Conservation (phyloP, 2,329 filamentous ascomycete species). For the Alternaria sp. region DNA sequence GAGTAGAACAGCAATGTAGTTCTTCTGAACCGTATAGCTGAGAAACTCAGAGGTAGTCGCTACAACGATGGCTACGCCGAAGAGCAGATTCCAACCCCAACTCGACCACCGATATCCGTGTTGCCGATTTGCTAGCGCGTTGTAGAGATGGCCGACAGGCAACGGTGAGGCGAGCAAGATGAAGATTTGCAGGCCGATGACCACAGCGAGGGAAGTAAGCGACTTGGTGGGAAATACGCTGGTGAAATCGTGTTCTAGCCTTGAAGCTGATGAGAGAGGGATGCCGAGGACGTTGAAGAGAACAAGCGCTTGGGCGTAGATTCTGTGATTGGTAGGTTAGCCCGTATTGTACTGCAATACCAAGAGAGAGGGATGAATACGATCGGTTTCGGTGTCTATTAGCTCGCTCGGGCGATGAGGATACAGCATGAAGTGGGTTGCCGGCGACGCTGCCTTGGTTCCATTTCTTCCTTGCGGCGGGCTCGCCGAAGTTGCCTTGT, state of each 20-base stretch:
- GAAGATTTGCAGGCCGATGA: slow-evolving; percentile 23
- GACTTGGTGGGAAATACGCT: slow-evolving; percentile 5
- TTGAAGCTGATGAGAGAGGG: slow-evolving; percentile 33
- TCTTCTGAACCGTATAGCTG: not conserved
- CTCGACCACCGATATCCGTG: not conserved
- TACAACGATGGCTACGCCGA: not conserved
- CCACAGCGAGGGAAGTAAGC: slow-evolving; percentile 16
- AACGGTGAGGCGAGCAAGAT: slow-evolving; percentile 20
- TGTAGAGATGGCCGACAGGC: slow-evolving; percentile 12
- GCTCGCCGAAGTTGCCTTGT: not conserved
- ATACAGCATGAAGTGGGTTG: not conserved
- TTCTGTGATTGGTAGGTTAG: slow-evolving; percentile 1
- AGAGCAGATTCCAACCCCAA: slow-evolving; percentile 6
- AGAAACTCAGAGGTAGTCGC: not conserved
- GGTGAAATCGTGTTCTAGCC: slow-evolving; percentile 36
- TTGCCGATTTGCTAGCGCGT: not conserved
- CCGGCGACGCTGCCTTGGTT: not conserved
- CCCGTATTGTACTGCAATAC: not conserved
- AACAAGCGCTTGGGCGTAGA: slow-evolving; percentile 32
- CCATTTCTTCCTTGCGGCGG: not conserved
- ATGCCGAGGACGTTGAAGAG: slow-evolving; percentile 37
- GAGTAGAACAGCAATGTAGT: not conserved
- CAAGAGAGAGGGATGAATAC: not conserved
- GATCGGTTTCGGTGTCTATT: slow-evolving; percentile 3
- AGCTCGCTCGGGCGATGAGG: not conserved